Base-by-base conservation (phyloP, 352 stramenopile genomes). In the Lagenidium giganteum region DNA sequence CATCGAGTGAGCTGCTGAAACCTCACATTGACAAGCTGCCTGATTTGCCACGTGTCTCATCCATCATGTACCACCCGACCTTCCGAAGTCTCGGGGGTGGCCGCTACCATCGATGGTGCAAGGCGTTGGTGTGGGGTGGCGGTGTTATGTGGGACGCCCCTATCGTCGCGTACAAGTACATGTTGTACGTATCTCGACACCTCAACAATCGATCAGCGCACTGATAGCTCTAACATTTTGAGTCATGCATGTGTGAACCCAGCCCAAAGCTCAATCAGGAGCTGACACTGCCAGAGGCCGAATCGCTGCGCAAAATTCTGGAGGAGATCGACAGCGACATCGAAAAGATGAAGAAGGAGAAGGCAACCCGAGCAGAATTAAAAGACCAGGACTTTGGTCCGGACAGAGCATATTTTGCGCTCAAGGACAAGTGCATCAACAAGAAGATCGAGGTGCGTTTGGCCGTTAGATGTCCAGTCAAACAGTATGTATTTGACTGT, bases 361-460 rank as follows among this genome's bases (percentile, higher is more conserved):
- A 57, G 31, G 59, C 67, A 1, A 78, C 77, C 28, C 42, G 40
- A 1, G 50, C 70, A 8, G 61, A 70, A 16, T 57, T 63, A 8
- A 54, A 50, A 28, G n/a, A n/a, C n/a, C 62, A 68, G 33, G 74
- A 89, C 48, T 95, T 81, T 34, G 83, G 83, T 8, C 71, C 73
- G 0, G 54, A 92, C 29, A 55, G 70, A 7, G 74, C 70, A n/a
- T 94, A 78, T 49, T 91, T 74, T 47, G 60, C 61, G 21, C 58
- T 95, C 9, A 84, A 88, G 37, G 70, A 87, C 23, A 52, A 76
- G 43, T 96, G 86, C 42, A 71, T 89, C 21, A 67, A 83, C 51
- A 85, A 80, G 31, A 63, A 73, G 35, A 70, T 93, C 20, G 82
- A 90, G 73, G 78, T 87, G 48, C 18, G 51, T 43, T n/a, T 14